Evolutionary conservation across 2,329 filamentous ascomycete species (phyloP).

Genomic region (Monosporascus sp.): DNA sequence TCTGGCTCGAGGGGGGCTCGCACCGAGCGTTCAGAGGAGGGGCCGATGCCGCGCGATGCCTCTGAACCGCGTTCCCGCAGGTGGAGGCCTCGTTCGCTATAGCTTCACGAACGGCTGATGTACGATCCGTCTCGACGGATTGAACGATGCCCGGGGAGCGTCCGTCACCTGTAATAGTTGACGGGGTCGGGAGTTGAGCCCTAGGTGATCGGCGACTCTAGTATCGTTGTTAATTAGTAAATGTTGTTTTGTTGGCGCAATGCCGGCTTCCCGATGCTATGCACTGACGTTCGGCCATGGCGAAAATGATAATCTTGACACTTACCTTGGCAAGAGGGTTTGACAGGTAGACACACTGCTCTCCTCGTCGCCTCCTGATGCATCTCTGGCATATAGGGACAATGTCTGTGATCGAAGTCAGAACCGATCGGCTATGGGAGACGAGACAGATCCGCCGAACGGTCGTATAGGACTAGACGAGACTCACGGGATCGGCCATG

Average conservation of each 20-base stretch:
- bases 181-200: slow-evolving; percentile 16
- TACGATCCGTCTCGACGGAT: slow-evolving; percentile 16
- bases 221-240: neutral
- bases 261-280: neutral
- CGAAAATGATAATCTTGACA: slow-evolving; percentile 1
- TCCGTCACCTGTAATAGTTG: slow-evolving; percentile 12
- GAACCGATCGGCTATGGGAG: neutral
- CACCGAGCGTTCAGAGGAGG: slow-evolving; percentile 17
- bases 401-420: slow-evolving; percentile 10
- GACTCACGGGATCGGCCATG: too few species aligned
- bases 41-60: slow-evolving; percentile 25
- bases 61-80: slow-evolving; percentile 9
- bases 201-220: slow-evolving; percentile 14
- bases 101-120: slow-evolving; percentile 1
- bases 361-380: slow-evolving; percentile 21
- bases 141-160: slow-evolving; percentile 8
- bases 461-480: too few species aligned
- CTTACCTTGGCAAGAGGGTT: slow-evolving; percentile 27
- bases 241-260: neutral
- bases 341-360: slow-evolving; percentile 28
- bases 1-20: slow-evolving; percentile 11
- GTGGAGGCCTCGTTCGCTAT: neutral
- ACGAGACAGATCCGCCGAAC: neutral
- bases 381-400: slow-evolving; percentile 28
- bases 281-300: neutral